Evolutionary conservation across 768 basidiomycete genomes (phyloP).

Genomic region (Guyanaporus albipodus): DNA sequence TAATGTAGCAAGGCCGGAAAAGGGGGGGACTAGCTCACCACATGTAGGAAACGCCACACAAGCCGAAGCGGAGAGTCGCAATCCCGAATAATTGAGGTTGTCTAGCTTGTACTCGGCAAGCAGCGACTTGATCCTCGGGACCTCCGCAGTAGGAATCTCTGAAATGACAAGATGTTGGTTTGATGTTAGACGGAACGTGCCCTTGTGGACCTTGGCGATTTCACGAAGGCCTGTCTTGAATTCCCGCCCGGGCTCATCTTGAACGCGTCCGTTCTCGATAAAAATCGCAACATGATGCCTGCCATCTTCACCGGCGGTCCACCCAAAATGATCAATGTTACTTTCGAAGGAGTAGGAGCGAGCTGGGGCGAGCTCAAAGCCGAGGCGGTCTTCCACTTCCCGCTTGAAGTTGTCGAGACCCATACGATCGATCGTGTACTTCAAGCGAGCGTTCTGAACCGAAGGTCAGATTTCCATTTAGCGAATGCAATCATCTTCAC

Average conservation of each 20-base stretch:
- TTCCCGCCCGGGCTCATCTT: slow-evolving; percentile 84
- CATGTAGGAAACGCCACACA: slow-evolving; percentile 99
- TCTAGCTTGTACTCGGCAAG: slow-evolving; percentile 87
- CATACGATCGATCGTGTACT: slow-evolving; percentile 97
- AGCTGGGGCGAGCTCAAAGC: slow-evolving; percentile 68
- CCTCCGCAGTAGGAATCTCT: slow-evolving; percentile 70
- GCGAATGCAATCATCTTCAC: slow-evolving; percentile 24
- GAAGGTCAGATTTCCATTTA: slow-evolving; percentile 9
- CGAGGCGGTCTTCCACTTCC: slow-evolving; percentile 87
- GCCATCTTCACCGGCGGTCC: slow-evolving; percentile 84
- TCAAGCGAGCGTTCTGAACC: slow-evolving; percentile 76
- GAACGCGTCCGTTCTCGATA: slow-evolving; percentile 97
- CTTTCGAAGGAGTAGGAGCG: slow-evolving; percentile 78
- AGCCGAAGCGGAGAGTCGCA: slow-evolving; percentile 87
- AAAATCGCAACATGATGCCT: slow-evolving; percentile 89
- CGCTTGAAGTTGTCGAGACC: slow-evolving; percentile 82
- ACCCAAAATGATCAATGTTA: slow-evolving; percentile 94
- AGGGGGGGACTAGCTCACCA: slow-evolving; percentile 36
- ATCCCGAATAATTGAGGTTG: slow-evolving; percentile 70
- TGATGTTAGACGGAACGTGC: slow-evolving; percentile 86
- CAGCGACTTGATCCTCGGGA: slow-evolving; percentile 73
- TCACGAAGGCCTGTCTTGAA: slow-evolving; percentile 93
- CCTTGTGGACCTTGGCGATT: slow-evolving; percentile 93
- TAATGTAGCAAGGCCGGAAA: not conserved
- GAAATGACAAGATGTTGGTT: slow-evolving; percentile 94